These are phyloP conservation scores for Secale cereale DNA, from an alignment of 176 grass and related monocot species.

Conservation along the genomic window DNA sequence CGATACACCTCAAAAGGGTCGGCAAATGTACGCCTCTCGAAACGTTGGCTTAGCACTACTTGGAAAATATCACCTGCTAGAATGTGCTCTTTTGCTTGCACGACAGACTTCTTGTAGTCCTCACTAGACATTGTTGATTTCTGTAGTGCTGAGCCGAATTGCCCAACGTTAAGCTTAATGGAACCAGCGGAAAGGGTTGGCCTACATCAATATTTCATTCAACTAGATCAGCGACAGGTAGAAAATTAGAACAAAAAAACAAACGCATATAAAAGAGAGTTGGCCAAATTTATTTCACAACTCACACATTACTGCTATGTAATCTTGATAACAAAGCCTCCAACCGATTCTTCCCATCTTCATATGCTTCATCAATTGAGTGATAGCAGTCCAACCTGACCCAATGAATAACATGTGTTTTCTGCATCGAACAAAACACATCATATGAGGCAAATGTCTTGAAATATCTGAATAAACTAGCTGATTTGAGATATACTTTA, in stretches of 20 bases:
- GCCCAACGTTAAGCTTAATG: slow-evolving; percentile 52
- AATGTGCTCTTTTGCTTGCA: slow-evolving; percentile 83
- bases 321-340: slow-evolving; percentile 71
- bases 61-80: slow-evolving; percentile 90
- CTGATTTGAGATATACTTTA: neutral
- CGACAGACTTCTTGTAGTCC: slow-evolving; percentile 61
- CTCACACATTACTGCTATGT: slow-evolving; percentile 78
- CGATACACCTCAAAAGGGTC: slow-evolving; percentile 95
- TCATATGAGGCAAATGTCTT: neutral
- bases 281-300: neutral
- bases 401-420: slow-evolving; percentile 91
- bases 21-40: slow-evolving; percentile 77
- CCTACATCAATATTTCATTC: slow-evolving; percentile 35
- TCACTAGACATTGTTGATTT: slow-evolving; percentile 78
- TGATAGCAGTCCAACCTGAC: slow-evolving; percentile 56
- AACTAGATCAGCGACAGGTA: neutral
- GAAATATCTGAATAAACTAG: neutral
- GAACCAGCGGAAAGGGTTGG: slow-evolving; percentile 73
- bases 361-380: slow-evolving; percentile 73
- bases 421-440: slow-evolving; percentile 42
- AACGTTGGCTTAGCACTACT: slow-evolving; percentile 85
- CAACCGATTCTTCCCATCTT: slow-evolving; percentile 59
- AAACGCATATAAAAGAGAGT: neutral
- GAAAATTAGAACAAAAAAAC: slow-evolving; percentile 17
- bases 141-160: slow-evolving; percentile 55